Evolutionary conservation across 495 filamentous ascomycete species (phyloP).

Genomic region (Aspergillus olivimuriae): DNA sequence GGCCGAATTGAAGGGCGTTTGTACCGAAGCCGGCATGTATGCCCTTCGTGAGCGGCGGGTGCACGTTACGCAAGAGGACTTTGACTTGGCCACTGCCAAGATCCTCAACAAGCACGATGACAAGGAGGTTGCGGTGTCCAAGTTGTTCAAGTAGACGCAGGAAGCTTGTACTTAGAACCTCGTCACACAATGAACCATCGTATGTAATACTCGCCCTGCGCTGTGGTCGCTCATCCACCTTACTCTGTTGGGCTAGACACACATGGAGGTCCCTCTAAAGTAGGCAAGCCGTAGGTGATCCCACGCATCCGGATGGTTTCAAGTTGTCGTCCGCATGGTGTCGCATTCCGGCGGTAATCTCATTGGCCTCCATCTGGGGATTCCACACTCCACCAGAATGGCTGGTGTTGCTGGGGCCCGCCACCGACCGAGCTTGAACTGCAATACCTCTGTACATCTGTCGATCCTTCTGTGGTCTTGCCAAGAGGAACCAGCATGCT

Average conservation of each 20-base stretch:
- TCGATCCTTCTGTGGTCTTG: no score
- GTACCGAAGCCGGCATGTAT: constrained; percentile 97
- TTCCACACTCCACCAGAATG: no score
- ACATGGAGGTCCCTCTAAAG: background rate
- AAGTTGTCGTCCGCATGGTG: no score
- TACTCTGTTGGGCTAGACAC: background rate
- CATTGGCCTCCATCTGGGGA: no score
- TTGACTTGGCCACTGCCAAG: constrained; percentile 97
- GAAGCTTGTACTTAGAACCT: background rate
- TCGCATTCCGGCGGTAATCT: no score
- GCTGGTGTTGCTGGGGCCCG: no score
- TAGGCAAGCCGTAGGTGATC: no score
- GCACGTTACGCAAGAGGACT: constrained; percentile 98
- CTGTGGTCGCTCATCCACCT: background rate
- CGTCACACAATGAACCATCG: constrained; percentile 7
- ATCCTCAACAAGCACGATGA: constrained; percentile 99
- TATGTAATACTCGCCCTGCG: constrained; percentile 10
- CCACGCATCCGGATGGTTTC: no score
- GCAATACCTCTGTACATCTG: no score
- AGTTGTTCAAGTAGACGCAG: constrained; percentile 80
- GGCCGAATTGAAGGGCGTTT: constrained; percentile 94
- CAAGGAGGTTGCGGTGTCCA: constrained; percentile 85
- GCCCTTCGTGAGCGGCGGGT: constrained; percentile 90
- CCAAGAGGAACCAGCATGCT: no score
- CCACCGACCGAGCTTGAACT: no score